A percentile compares a stretch with the other conserved stretches of the same genome.
Conservation (phyloP, 1,139 yeast genomes). For the Protomyces inouyei region DNA sequence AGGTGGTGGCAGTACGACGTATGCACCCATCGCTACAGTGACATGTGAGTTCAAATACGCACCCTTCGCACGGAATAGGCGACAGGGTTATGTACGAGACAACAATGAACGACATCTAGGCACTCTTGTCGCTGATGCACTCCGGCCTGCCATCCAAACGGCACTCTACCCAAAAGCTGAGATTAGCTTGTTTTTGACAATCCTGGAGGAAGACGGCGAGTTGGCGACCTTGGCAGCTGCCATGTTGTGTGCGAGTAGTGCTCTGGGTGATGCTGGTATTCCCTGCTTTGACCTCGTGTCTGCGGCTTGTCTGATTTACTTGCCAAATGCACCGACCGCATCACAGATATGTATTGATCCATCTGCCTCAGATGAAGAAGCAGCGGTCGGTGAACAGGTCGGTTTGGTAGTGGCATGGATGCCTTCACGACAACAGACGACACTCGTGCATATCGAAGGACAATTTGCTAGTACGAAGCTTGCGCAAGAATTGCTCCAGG, state of each 20-base stretch:
- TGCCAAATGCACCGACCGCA: background rate
- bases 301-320: background rate
- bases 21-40: background rate
- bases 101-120: conserved; percentile 2
- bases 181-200: conserved; percentile 13
- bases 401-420: background rate
- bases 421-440: background rate
- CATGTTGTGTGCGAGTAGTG: conserved; percentile 1
- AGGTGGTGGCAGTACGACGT: background rate
- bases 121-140: background rate
- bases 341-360: background rate
- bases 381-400: background rate
- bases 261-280: conserved; percentile 16
- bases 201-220: conserved; percentile 14
- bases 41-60: conserved; percentile 1
- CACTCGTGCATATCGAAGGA: background rate
- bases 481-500: background rate
- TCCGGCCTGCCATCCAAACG: conserved; percentile 6
- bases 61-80: background rate
- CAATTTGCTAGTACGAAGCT: background rate
- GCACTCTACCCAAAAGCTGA: conserved; percentile 24
- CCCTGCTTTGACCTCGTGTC: conserved; percentile 6
- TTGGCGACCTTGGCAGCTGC: conserved; percentile 3
- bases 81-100: conserved; percentile 2
- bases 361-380: background rate